Evolutionary conservation across 2,329 filamentous ascomycete genomes (phyloP), one percentile per base, ranked within the genome.

Genomic region (Aotearoamyces nothofagi): DNA sequence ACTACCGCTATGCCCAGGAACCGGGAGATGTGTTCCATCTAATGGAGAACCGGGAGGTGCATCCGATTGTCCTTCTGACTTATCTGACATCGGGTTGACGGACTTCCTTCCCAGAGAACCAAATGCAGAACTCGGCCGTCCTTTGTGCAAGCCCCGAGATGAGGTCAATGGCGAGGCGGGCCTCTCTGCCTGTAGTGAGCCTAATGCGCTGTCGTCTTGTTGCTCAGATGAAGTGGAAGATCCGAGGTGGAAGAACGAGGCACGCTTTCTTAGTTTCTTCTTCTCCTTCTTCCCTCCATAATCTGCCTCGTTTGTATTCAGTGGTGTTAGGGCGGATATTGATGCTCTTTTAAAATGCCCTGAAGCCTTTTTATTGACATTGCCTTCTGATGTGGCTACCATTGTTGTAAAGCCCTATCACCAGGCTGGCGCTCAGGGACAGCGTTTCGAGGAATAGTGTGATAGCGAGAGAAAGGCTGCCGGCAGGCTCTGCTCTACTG

Each of bases 31-130:
- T 3, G 29, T 33, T 11, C 37, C 39, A 22, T 42, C 41, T 22
- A 38, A 28, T 8, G 42, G 43, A 24, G 42, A 42, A 15, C 42
- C 41, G 9, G 43, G 42, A 12, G 40, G 33, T 9, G 34, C 38
- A n/a, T 29, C 26, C 22, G 31, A 26, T 12, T 41, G 27, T 13
- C 33, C 35, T 11, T 44, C 41, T 17, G 32, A 31, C 15, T 43
- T 33, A 39, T 25, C 46, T 45, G 5, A 41, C 45, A 10, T 43
- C 30, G 42, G 38, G 12, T 32, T 38, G 24, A 44, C 36, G 4
- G 49, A 49, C 28, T 34, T 45, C 26, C 40, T 46, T 9, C 47
- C 47, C 22, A 51, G 26, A 22, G 47, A 49, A 4, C 49, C 49
- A 34, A 51, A 50, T 15, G 50, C 35, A 8, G 46, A 50, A 16